Percentiles rank a stretch among this genome's conserved stretches.
These are phyloP conservation scores for Lentinula boryana DNA, from an alignment of 768 basidiomycete genomes.

Conservation along the genomic window DNA sequence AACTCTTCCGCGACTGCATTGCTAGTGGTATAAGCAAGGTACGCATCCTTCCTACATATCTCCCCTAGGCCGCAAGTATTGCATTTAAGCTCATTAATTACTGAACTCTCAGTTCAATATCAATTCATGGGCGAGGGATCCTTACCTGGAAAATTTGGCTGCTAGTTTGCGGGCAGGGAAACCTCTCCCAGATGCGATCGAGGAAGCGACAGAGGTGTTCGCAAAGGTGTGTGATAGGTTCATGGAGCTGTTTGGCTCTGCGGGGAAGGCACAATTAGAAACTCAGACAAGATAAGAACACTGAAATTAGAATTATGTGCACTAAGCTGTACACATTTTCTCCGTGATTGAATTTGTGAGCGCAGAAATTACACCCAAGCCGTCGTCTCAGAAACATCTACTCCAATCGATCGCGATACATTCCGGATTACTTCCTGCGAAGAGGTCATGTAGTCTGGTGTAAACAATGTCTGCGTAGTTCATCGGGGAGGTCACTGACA, in stretches of 20 bases:
- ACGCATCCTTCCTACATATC: background rate
- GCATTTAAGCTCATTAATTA: too few species aligned
- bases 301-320: too few species aligned
- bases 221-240: conserved; percentile 33
- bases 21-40: conserved; percentile 41
- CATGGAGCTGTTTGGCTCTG: conserved; percentile 33
- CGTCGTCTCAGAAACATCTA: too few species aligned
- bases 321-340: too few species aligned
- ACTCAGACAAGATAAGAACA: too few species aligned
- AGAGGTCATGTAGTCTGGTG: too few species aligned
- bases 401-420: too few species aligned
- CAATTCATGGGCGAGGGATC: conserved; percentile 41
- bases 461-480: too few species aligned
- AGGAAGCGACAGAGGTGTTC: conserved; percentile 38
- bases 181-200: conserved; percentile 39
- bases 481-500: too few species aligned
- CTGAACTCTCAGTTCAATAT: conserved; percentile 24
- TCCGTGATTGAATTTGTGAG: too few species aligned
- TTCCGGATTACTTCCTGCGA: too few species aligned
- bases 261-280: conserved; percentile 23
- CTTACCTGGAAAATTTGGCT: conserved; percentile 30
- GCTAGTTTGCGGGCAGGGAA: conserved; percentile 23
- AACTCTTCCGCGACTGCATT: conserved; percentile 38
- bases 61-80: background rate
- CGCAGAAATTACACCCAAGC: too few species aligned